A percentile compares a stretch with the other conserved stretches of the same genome.
Conservation (phyloP, 352 stramenopile species). For the Pythium phragmiticola region DNA sequence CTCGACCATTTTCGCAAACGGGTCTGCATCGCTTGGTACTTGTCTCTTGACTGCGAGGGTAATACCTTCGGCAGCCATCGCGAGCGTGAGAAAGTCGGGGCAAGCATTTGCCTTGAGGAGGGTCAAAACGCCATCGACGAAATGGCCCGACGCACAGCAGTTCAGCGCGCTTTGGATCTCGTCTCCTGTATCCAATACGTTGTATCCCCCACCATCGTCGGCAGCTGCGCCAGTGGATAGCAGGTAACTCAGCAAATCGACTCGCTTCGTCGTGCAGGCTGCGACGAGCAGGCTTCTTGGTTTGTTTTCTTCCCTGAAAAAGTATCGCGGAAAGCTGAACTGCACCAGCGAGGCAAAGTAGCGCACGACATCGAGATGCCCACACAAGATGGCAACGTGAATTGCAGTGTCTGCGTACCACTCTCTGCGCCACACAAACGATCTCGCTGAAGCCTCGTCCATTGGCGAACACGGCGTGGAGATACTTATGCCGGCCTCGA, state of each 20-base stretch:
- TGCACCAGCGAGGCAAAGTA: constrained; percentile 44
- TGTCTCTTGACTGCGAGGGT: constrained; percentile 20
- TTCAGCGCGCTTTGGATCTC: constrained; percentile 46
- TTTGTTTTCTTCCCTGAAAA: constrained; percentile 37
- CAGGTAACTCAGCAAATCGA: constrained; percentile 40
- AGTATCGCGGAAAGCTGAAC: constrained; percentile 45
- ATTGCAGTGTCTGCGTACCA: constrained; percentile 41
- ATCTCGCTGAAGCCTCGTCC: not conserved
- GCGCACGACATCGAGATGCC: constrained; percentile 42
- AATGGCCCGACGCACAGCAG: constrained; percentile 36
- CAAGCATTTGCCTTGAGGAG: constrained; percentile 34
- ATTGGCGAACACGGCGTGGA: not conserved
- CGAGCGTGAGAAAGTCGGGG: constrained; percentile 37
- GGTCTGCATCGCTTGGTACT: not conserved
- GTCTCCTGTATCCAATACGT: constrained; percentile 29
- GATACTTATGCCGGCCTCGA: constrained; percentile 48
- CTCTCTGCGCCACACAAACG: not conserved
- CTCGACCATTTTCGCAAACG: not conserved
- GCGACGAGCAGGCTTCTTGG: constrained; percentile 46
- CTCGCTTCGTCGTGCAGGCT: constrained; percentile 37
- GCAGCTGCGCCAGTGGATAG: constrained; percentile 21
- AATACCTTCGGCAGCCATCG: constrained; percentile 35
- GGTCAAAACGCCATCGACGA: constrained; percentile 41
- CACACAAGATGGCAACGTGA: constrained; percentile 48
- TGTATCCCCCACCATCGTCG: constrained; percentile 43